Conservation (phyloP, 139 green algal species). For the Zygnema circumcarinatum region DNA sequence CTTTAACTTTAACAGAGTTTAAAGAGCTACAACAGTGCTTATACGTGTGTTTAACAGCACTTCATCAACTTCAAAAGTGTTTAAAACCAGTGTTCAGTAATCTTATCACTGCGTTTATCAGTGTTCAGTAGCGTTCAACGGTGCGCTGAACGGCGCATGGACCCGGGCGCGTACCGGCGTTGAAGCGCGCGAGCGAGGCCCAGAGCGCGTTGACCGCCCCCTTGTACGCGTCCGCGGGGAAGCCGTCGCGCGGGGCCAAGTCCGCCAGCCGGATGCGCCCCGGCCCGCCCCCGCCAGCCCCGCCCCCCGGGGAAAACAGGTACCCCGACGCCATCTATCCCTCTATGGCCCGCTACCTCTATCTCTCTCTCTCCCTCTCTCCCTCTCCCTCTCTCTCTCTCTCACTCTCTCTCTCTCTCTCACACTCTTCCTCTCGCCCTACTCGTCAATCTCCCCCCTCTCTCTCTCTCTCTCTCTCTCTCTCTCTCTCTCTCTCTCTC, state of each 20-base stretch:
- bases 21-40: too few species aligned
- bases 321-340: not conserved
- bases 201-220: not conserved
- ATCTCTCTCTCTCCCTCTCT: too few species aligned
- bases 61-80: too few species aligned
- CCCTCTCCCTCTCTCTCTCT: too few species aligned
- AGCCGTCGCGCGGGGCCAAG: constrained; percentile 22
- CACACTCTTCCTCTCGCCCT: not conserved
- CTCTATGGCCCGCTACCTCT: too few species aligned
- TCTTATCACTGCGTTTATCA: not conserved
- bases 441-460: too few species aligned
- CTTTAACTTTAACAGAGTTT: too few species aligned
- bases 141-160: not conserved
- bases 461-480: too few species aligned
- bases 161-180: not conserved
- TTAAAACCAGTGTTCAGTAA: not conserved
- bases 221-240: constrained; percentile 21
- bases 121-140: not conserved
- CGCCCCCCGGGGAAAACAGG: not conserved
- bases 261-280: constrained; percentile 1
- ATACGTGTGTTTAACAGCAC: too few species aligned
- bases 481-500: too few species aligned
- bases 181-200: constrained; percentile 41
- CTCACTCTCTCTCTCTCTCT: too few species aligned
- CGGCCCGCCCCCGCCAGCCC: not conserved